These are phyloP conservation scores for Moesziomyces parantarcticus DNA, from an alignment of 1,284 basidiomycete species.

Conservation along the genomic window DNA sequence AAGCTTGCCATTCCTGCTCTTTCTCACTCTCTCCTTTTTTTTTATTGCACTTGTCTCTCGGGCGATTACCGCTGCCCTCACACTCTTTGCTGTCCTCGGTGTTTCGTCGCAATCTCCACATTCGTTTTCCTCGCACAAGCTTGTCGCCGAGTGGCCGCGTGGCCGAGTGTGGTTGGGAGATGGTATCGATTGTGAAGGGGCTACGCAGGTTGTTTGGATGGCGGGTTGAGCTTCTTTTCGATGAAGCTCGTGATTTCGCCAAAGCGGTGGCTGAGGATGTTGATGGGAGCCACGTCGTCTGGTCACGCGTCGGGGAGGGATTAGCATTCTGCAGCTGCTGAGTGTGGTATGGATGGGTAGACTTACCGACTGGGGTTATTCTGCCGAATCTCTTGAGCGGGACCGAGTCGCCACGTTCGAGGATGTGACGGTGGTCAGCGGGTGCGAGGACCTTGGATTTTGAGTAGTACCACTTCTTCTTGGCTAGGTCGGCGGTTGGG, in stretches of 20 bases:
- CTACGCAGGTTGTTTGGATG: background rate
- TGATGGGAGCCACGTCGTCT: constrained; percentile 25
- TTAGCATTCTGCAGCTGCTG: background rate
- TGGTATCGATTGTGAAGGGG: too few relatives aligned
- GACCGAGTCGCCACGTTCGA: constrained; percentile 17
- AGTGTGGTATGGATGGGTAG: background rate
- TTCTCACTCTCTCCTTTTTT: constrained; percentile 3
- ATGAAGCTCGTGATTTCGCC: constrained; percentile 21
- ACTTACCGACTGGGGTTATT: constrained; percentile 29
- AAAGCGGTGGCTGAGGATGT: constrained; percentile 22
- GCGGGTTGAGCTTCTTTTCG: constrained; percentile 16
- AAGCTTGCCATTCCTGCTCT: background rate
- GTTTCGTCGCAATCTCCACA: background rate
- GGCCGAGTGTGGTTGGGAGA: too few relatives aligned
- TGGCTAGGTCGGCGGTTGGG: background rate
- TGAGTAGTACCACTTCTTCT: constrained; percentile 42
- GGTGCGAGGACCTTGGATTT: constrained; percentile 33
- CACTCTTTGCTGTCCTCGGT: constrained; percentile 7
- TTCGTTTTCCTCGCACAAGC: background rate
- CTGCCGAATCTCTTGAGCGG: constrained; percentile 35
- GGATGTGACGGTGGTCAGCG: constrained; percentile 27
- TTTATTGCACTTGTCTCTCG: constrained; percentile 3
- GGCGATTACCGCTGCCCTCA: background rate
- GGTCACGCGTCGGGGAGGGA: background rate
- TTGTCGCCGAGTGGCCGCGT: too few relatives aligned